These are phyloP conservation scores for Penicillium riverlandense DNA, from an alignment of 495 filamentous ascomycete species.

Conservation along the genomic window DNA sequence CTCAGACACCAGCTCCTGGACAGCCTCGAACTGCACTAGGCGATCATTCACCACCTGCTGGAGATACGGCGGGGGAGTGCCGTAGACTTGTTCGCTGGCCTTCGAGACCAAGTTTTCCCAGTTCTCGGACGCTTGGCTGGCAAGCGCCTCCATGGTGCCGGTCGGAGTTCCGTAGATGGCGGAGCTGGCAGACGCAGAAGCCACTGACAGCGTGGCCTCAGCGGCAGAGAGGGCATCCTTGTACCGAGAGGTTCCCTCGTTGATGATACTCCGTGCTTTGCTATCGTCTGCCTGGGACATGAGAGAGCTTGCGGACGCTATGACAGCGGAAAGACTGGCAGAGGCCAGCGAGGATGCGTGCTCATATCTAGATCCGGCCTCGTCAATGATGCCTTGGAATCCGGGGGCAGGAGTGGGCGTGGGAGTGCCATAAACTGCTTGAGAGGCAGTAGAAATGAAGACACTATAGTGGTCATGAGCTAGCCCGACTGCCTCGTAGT, in stretches of 20 bases:
- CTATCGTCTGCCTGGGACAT: constrained; percentile 36
- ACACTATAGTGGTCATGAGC: constrained; percentile 72
- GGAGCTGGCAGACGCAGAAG: constrained; percentile 48
- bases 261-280: constrained; percentile 32
- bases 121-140: constrained; percentile 47
- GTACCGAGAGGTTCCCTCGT: constrained; percentile 42
- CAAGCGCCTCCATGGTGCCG: constrained; percentile 36
- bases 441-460: constrained; percentile 62
- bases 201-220: constrained; percentile 35
- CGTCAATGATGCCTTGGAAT: constrained; percentile 32
- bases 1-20: constrained; percentile 69
- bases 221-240: constrained; percentile 41
- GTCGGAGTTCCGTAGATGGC: constrained; percentile 37
- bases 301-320: constrained; percentile 38
- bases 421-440: constrained; percentile 44
- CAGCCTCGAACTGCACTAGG: constrained; percentile 55
- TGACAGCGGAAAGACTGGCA: constrained; percentile 37
- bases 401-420: constrained; percentile 30
- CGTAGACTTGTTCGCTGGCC: constrained; percentile 66
- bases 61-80: constrained; percentile 59
- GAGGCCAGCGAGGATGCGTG: constrained; percentile 41
- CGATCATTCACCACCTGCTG: constrained; percentile 46
- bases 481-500: constrained; percentile 69
- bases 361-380: constrained; percentile 42
- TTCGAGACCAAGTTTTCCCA: constrained; percentile 64